Base-by-base conservation (phyloP, 23 red algal genomes). In the Gracilaria gracilis region DNA sequence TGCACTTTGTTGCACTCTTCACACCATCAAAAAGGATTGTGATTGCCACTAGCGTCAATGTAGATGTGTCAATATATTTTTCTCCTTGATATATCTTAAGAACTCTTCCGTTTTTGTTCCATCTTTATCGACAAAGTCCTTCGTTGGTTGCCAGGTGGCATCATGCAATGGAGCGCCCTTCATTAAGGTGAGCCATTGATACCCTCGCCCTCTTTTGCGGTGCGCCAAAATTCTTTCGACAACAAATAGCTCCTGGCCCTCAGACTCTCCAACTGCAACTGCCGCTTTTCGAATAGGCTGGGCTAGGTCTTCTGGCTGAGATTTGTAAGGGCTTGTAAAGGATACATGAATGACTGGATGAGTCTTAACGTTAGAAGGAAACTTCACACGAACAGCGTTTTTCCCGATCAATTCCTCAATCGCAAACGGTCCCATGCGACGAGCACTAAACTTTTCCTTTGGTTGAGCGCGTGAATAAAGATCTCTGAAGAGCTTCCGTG, bases 11-110 rank as follows among this genome's bases (percentile, higher is more conserved):
- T 87, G 67, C 83, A 73, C 38, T 40, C 38, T 87, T 87, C 24
- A 21, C 9, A 65, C 21, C 61, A 34, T 51, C 42, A 46, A 46
- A 46, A 53, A 12, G n/a, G 9, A 72, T 87, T 87, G 61, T 73
- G 62, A 28, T 75, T 39, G 65, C 11, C 42, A 46, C 81, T 65
- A 85, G 62, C 14, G 14, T 85, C 83, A 87, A 75, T 87, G 83
- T 29, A 73, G 49, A 69, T 72, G 83, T 21, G 14, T 19, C 21
- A 87, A 62, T 23, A 75, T 15, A 61, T 87, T 87, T 6, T 87
- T 19, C 15, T 75, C 44, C 9, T 28, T 35, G 47, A 87, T 73
- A 44, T 87, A 75, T n/a, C 21, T 47, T 16, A 25, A 38, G 32
- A 87, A 87, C 20, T 62, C 83, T 9, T 74, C 42, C 12, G 62